A percentile compares a stretch with the other conserved stretches of the same genome.
These are phyloP conservation scores for Batkoa obscura DNA, from an alignment of 371 early-diverging fungal genomes.

Conservation along the genomic window DNA sequence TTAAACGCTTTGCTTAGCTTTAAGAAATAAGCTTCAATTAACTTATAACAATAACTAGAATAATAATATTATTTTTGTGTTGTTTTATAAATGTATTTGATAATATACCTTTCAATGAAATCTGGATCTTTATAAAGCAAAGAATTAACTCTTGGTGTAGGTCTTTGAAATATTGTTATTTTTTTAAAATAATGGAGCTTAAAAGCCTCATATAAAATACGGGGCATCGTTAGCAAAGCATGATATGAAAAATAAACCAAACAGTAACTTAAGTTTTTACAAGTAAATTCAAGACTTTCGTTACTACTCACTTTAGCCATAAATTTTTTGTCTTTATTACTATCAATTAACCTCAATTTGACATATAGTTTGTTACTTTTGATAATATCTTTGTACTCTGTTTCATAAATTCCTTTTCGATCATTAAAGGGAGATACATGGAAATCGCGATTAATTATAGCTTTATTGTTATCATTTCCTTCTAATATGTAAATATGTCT, in stretches of 20 bases:
- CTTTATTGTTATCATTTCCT: conserved; percentile 5
- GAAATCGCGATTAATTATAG: conserved; percentile 15
- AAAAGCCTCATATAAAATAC: conserved; percentile 26
- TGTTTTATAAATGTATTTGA: no score
- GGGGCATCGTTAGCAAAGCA: conserved; percentile 24
- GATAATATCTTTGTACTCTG: conserved; percentile 11
- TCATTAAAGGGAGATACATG: conserved; percentile 39
- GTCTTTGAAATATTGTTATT: conserved; percentile 23
- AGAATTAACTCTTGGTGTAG: conserved; percentile 11
- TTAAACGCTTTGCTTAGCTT: no score
- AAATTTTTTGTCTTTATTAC: neutral
- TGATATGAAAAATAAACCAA: conserved; percentile 18
- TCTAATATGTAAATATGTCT: conserved; percentile 23
- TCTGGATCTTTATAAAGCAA: no score
- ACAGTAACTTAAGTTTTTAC: conserved; percentile 6
- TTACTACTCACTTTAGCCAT: conserved; percentile 5
- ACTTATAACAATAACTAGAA: no score
- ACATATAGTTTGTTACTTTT: conserved; percentile 1
- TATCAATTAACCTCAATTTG: neutral
- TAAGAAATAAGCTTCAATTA: no score
- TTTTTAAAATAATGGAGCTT: conserved; percentile 17
- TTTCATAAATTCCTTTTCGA: conserved; percentile 23
- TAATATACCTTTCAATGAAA: no score
- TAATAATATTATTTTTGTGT: no score
- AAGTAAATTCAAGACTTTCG: conserved; percentile 8